phyloP scores from a whole-genome alignment of 2,329 filamentous ascomycete genomes.

The Venturia nashicola region DNA sequence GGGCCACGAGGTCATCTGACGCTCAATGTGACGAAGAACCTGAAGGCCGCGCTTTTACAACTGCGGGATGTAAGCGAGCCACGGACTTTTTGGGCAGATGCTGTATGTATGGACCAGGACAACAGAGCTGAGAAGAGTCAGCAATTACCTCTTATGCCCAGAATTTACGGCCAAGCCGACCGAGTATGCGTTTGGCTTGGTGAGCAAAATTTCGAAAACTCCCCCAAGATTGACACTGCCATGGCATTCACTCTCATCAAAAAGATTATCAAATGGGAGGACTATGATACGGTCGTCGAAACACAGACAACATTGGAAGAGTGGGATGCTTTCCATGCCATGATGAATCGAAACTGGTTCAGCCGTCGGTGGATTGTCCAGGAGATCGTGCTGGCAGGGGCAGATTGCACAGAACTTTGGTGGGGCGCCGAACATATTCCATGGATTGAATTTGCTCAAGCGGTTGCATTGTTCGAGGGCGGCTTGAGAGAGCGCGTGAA shows the following conservation, averaged over 20 bases:
- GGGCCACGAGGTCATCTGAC: not conserved
- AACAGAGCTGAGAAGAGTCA: slow-evolving; percentile 13
- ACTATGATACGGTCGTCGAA: not conserved
- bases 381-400: not conserved
- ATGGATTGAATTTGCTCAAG: not conserved
- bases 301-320: not conserved
- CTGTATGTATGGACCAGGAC: slow-evolving; percentile 16
- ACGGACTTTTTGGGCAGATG: slow-evolving; percentile 13
- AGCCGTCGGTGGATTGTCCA: not conserved
- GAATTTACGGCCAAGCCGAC: slow-evolving; percentile 13
- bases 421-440: not conserved
- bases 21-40: not conserved
- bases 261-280: not conserved
- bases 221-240: not conserved
- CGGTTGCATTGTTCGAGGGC: not conserved
- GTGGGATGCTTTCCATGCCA: not conserved
- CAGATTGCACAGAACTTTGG: not conserved
- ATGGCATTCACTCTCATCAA: not conserved
- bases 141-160: slow-evolving; percentile 15
- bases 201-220: not conserved
- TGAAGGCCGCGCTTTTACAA: not conserved
- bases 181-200: slow-evolving; percentile 12
- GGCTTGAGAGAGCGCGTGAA: not conserved
- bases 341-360: not conserved
- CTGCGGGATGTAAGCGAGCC: not conserved